Evolutionary conservation across 768 basidiomycete species (phyloP).

Genomic region (Dioszegia hungarica): DNA sequence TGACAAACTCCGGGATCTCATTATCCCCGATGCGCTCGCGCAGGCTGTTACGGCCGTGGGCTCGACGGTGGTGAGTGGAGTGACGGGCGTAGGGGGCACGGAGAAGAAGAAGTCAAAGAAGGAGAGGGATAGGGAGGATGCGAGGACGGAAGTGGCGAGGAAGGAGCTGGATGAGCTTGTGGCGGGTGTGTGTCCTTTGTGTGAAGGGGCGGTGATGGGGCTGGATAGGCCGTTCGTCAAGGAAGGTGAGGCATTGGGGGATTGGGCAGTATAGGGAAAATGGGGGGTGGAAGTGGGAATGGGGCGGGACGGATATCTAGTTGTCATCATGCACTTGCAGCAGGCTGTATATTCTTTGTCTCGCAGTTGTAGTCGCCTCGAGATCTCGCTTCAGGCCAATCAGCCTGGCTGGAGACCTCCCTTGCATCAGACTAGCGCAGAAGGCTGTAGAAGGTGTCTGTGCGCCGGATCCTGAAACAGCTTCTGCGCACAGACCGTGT

Average conservation of each 20-base stretch:
- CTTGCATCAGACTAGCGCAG: too few species aligned
- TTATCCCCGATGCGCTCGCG: constrained; percentile 88
- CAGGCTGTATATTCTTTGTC: too few species aligned
- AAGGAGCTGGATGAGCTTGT: constrained; percentile 83
- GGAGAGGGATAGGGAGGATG: constrained; percentile 53
- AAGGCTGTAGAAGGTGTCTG: too few species aligned
- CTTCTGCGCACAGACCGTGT: constrained; percentile 6
- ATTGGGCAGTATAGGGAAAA: constrained; percentile 35
- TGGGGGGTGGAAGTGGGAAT: background rate
- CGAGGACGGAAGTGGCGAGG: constrained; percentile 67
- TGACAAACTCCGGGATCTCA: constrained; percentile 82
- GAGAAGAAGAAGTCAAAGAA: constrained; percentile 50
- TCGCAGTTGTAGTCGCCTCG: too few species aligned
- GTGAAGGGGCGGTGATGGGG: constrained; percentile 76
- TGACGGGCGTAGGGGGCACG: constrained; percentile 51
- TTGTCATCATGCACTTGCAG: too few species aligned
- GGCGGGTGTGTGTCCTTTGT: constrained; percentile 84
- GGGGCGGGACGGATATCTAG: too few species aligned
- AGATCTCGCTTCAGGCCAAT: too few species aligned
- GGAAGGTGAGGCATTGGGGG: constrained; percentile 64
- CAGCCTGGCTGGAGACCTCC: too few species aligned
- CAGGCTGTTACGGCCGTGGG: constrained; percentile 61
- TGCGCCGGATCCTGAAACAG: too few species aligned
- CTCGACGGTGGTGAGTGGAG: constrained; percentile 52
- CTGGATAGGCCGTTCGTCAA: constrained; percentile 79